Conservation (phyloP, 352 stramenopile genomes). For the Globisporangium emineosum region DNA sequence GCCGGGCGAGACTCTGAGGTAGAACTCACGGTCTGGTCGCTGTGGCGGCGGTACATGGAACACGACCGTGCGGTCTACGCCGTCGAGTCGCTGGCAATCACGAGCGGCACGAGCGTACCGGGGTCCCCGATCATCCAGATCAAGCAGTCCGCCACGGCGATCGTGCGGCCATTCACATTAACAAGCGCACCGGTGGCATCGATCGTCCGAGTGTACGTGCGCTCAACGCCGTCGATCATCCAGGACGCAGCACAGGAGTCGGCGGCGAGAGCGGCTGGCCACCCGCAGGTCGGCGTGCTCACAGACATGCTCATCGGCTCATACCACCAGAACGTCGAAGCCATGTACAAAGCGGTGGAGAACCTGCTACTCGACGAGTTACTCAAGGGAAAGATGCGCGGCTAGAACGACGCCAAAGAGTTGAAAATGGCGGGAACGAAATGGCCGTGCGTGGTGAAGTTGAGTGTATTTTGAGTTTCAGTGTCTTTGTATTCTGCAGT, state of each 20-base stretch:
- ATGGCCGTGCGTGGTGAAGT: neutral
- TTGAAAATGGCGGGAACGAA: neutral
- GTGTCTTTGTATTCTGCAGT: neutral
- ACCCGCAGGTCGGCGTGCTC: slow-evolving; percentile 19
- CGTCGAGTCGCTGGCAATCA: slow-evolving; percentile 19
- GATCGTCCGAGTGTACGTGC: slow-evolving; percentile 21
- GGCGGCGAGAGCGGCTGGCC: slow-evolving; percentile 1
- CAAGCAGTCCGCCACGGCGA: slow-evolving; percentile 16
- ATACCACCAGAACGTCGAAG: slow-evolving; percentile 22
- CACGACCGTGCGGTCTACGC: slow-evolving; percentile 9
- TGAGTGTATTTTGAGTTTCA: neutral
- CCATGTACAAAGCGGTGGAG: slow-evolving; percentile 22
- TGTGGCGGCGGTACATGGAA: slow-evolving; percentile 15
- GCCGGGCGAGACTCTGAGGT: slow-evolving; percentile 14
- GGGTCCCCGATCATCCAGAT: slow-evolving; percentile 15
- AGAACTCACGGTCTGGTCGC: slow-evolving; percentile 17
- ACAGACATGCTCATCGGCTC: slow-evolving; percentile 20
- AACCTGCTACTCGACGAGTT: slow-evolving; percentile 19
- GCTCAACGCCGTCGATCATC: slow-evolving; percentile 18
- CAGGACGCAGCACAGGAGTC: slow-evolving; percentile 6
- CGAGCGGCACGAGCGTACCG: slow-evolving; percentile 1
- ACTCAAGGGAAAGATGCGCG: slow-evolving; percentile 14
- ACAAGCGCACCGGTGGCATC: slow-evolving; percentile 16
- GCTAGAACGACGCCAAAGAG: no score
- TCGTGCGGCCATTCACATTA: slow-evolving; percentile 9